Percentiles rank a stretch among this genome's conserved stretches.
Conservation (phyloP, 2,329 filamentous ascomycete genomes). For the Ilyonectria mors-panacis region DNA sequence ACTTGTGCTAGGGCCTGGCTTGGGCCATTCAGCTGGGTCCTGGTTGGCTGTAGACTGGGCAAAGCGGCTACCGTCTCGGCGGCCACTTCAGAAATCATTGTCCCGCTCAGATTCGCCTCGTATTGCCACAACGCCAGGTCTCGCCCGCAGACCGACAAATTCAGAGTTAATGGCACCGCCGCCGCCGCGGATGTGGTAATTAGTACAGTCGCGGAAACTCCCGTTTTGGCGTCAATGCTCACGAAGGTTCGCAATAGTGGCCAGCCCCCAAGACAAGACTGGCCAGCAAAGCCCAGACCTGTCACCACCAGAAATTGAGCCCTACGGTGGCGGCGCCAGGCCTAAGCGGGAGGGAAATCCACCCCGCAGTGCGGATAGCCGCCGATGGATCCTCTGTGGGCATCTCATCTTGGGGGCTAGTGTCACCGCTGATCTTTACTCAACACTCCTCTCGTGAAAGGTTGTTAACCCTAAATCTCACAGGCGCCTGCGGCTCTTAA, state of each 20-base stretch:
- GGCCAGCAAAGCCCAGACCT: neutral
- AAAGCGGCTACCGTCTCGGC: neutral
- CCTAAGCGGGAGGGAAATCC: constrained; percentile 2
- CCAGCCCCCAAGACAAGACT: neutral
- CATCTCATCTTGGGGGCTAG: neutral
- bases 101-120: neutral
- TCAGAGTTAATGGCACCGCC: neutral
- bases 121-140: constrained; percentile 2
- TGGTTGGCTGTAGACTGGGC: constrained; percentile 7
- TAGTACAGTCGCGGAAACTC: neutral
- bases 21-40: constrained; percentile 1
- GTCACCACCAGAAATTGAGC: constrained; percentile 10
- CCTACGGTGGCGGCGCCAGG: constrained; percentile 21
- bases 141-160: neutral
- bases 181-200: neutral
- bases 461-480: neutral
- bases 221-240: neutral
- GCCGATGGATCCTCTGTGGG: neutral
- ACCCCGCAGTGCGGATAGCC: neutral
- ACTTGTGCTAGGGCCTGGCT: neutral
- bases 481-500: neutral
- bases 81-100: constrained; percentile 15
- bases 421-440: neutral
- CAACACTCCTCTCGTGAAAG: neutral
- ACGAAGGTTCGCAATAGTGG: constrained; percentile 14